phyloP scores from a whole-genome alignment of 345 rosid genomes.

The Salix arbutifolia region DNA sequence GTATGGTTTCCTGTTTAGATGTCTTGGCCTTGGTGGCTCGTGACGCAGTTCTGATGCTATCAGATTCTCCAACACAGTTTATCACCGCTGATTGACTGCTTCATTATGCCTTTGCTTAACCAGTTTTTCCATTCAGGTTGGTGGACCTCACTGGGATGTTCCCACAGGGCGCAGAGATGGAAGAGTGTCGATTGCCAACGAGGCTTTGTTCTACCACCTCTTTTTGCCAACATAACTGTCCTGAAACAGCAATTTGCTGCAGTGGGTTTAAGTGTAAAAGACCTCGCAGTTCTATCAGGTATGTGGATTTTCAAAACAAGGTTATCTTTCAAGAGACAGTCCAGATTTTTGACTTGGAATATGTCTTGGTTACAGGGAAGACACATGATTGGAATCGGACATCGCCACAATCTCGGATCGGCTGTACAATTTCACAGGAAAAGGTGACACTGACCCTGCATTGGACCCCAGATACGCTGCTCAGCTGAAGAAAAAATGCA shows the following conservation, averaged over 20 bases:
- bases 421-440: constrained; percentile 57
- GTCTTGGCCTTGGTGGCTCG: constrained; percentile 30
- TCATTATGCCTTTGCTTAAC: not conserved
- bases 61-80: no score
- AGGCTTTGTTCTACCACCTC: constrained; percentile 39
- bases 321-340: not conserved
- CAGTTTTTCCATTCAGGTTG: constrained; percentile 26
- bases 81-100: not conserved
- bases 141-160: constrained; percentile 57
- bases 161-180: constrained; percentile 66
- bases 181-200: constrained; percentile 33
- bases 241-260: constrained; percentile 33
- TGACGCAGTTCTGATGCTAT: constrained; percentile 39
- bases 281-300: constrained; percentile 56
- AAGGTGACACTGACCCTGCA: constrained; percentile 53
- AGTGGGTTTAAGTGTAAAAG: constrained; percentile 47
- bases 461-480: constrained; percentile 45
- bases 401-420: constrained; percentile 34
- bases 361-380: constrained; percentile 30
- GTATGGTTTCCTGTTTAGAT: constrained; percentile 36
- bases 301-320: not conserved
- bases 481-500: constrained; percentile 42
- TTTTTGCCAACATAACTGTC: constrained; percentile 25
- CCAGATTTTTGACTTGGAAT: no score
- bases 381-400: constrained; percentile 63